These are phyloP conservation scores for Acanthamoeba royreba DNA, from an alignment of 208 protist genomes.

Conservation along the genomic window DNA sequence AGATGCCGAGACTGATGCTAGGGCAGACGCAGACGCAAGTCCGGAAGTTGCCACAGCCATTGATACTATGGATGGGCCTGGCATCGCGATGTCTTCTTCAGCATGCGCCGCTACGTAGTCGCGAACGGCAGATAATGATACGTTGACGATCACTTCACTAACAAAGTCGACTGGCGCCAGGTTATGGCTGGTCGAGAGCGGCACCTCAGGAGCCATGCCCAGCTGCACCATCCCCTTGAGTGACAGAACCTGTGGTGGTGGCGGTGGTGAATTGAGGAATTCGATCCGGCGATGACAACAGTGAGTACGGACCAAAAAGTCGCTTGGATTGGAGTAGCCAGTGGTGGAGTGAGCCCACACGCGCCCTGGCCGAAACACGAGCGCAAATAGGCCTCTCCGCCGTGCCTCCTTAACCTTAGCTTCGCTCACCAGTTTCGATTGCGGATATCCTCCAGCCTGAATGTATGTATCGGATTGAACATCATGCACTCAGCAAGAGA, in stretches of 20 bases:
- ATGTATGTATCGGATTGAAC: not conserved
- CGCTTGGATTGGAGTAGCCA: not conserved
- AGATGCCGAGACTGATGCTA: not conserved
- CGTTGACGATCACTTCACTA: not conserved
- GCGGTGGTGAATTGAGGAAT: not conserved
- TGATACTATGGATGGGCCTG: not conserved
- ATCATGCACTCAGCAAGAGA: not conserved
- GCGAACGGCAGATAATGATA: too few relatives aligned
- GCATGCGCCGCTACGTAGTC: too few relatives aligned
- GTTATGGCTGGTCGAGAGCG: not conserved
- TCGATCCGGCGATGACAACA: not conserved
- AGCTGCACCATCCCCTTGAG: not conserved
- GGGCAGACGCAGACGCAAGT: not conserved
- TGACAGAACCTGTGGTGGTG: not conserved
- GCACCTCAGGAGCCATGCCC: not conserved
- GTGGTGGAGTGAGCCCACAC: not conserved
- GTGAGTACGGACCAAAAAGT: not conserved
- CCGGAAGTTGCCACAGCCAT: not conserved
- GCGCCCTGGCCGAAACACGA: not conserved
- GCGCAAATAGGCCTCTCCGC: not conserved
- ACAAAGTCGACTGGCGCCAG: conserved; percentile 37
- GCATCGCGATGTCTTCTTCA: not conserved
- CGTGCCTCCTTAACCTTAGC: not conserved
- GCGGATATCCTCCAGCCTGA: not conserved
- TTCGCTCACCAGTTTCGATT: conserved; percentile 17